Conservation (phyloP, 2,329 filamentous ascomycete species). For the Moelleriella libera region DNA sequence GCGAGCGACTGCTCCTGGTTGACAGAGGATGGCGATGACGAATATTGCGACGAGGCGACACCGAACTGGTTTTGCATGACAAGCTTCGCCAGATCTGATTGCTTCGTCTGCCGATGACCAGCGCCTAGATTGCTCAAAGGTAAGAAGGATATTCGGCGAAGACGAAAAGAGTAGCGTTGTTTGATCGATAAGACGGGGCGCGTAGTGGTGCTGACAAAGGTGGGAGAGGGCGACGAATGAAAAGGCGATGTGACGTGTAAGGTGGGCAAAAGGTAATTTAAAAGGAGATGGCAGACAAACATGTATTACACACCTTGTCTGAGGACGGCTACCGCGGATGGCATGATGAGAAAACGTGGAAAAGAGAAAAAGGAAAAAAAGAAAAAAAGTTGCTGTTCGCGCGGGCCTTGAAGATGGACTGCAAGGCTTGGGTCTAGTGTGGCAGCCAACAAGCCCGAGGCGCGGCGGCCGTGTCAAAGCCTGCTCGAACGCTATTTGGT, state of each 20-base stretch:
- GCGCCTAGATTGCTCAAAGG: constrained; percentile 10
- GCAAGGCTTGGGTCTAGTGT: neutral
- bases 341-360: constrained; percentile 8
- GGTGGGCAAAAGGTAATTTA: neutral
- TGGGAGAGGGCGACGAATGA: too few species aligned
- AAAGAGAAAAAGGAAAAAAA: neutral
- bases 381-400: neutral
- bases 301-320: constrained; percentile 12
- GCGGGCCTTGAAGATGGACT: neutral
- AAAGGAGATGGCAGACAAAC: neutral
- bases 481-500: too few species aligned
- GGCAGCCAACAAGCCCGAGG: neutral
- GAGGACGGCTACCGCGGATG: constrained; percentile 8
- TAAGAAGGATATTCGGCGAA: too few species aligned
- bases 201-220: too few species aligned
- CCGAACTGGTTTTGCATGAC: constrained; percentile 29
- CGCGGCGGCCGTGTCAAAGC: too few species aligned
- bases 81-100: constrained; percentile 27
- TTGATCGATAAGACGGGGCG: too few species aligned
- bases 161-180: too few species aligned
- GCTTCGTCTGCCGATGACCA: constrained; percentile 22
- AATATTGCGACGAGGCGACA: constrained; percentile 14
- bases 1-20: constrained; percentile 18
- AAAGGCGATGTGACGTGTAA: too few species aligned
- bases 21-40: constrained; percentile 14